These are phyloP conservation scores for Epichloe gansuensis DNA, from an alignment of 2,329 filamentous ascomycete genomes.

Conservation along the genomic window DNA sequence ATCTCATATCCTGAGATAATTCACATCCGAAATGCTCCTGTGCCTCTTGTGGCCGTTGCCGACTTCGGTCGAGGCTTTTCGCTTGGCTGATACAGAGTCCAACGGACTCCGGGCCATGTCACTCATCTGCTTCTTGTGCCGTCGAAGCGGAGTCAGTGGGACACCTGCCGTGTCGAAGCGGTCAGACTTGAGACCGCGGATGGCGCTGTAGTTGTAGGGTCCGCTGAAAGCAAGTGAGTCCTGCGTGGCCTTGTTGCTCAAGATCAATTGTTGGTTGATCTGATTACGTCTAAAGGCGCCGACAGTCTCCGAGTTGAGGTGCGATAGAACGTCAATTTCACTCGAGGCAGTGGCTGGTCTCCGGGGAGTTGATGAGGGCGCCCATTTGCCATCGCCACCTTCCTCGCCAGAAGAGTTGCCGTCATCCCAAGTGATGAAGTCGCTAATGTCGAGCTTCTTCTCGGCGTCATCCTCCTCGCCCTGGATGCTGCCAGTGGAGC, in stretches of 20 bases:
- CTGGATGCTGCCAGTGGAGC: slow-evolving; percentile 23
- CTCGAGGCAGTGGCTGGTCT: slow-evolving; percentile 36
- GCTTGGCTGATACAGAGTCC: slow-evolving; percentile 36
- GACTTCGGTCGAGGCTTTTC: slow-evolving; percentile 38
- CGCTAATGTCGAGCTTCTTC: slow-evolving; percentile 51
- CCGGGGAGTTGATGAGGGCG: slow-evolving; percentile 39
- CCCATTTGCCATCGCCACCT: slow-evolving; percentile 36
- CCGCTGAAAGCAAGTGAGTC: slow-evolving; percentile 52
- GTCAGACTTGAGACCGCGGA: slow-evolving; percentile 52
- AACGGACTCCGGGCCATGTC: slow-evolving; percentile 38
- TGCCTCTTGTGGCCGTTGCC: slow-evolving; percentile 40
- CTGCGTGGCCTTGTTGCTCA: slow-evolving; percentile 47
- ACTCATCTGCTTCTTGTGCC: slow-evolving; percentile 37
- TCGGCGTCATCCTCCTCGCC: slow-evolving; percentile 55
- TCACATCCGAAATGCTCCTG: slow-evolving; percentile 46
- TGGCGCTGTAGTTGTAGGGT: slow-evolving; percentile 46
- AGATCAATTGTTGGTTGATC: slow-evolving; percentile 48
- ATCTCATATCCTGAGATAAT: slow-evolving; percentile 32
- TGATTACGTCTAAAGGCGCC: slow-evolving; percentile 66
- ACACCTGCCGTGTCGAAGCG: slow-evolving; percentile 53
- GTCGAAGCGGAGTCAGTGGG: slow-evolving; percentile 56
- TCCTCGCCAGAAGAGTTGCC: slow-evolving; percentile 49
- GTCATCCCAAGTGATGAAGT: slow-evolving; percentile 59
- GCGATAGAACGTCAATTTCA: slow-evolving; percentile 40
- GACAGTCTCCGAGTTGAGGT: slow-evolving; percentile 54